A percentile compares a stretch with the other conserved stretches of the same genome.
Evolutionary conservation across 371 early-diverging fungal genomes (phyloP).

Genomic region (Gilbertella persicaria): DNA sequence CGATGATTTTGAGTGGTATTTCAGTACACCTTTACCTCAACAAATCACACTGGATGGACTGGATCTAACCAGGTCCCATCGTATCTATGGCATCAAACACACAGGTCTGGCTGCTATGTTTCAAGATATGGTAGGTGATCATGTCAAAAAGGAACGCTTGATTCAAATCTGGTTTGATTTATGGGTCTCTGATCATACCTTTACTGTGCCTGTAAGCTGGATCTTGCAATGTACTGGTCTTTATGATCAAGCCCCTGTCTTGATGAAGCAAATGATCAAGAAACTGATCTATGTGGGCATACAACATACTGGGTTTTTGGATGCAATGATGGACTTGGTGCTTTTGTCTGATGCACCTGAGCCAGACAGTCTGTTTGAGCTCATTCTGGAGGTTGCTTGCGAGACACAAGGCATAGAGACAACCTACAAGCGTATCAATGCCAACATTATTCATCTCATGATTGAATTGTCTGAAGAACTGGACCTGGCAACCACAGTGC

Average conservation of each 20-base stretch:
- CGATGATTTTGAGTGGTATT: constrained; percentile 41
- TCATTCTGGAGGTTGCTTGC: constrained; percentile 17
- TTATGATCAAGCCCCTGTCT: constrained; percentile 43
- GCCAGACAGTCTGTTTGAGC: constrained; percentile 33
- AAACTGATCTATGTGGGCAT: constrained; percentile 24
- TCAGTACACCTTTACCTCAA: constrained; percentile 24
- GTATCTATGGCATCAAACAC: constrained; percentile 24
- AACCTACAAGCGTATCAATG: constrained; percentile 8
- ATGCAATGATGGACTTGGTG: constrained; percentile 37
- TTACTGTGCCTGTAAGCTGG: constrained; percentile 38
- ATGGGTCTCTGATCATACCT: constrained; percentile 23
- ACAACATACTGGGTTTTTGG: constrained; percentile 5
- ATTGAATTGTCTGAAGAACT: constrained; percentile 30
- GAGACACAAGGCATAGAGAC: not conserved
- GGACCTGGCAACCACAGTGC: constrained; percentile 6
- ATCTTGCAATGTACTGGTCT: constrained; percentile 38
- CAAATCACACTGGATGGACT: constrained; percentile 12
- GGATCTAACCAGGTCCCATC: constrained; percentile 26
- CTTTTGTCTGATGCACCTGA: constrained; percentile 39
- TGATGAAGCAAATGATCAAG: constrained; percentile 38
- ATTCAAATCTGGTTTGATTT: constrained; percentile 29
- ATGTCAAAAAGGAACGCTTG: constrained; percentile 21
- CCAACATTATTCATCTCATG: constrained; percentile 17
- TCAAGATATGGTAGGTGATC: constrained; percentile 33
- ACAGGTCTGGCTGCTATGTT: constrained; percentile 35